phyloP scores from a whole-genome alignment of 164 flowering plant species.

The Buxus sempervirens region DNA sequence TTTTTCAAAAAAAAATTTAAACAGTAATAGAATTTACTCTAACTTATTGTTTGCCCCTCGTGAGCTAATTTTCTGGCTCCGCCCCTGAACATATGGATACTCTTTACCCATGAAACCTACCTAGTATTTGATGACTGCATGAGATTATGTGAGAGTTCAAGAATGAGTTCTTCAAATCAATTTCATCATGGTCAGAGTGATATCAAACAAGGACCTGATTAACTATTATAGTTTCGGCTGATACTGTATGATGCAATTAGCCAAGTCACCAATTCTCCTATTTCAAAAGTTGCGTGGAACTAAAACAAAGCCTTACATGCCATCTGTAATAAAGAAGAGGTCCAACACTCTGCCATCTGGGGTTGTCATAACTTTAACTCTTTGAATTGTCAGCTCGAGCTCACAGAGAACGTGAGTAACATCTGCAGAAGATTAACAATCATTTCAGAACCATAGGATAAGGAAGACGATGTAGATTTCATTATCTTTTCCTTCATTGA shows the following conservation, averaged over 20 bases:
- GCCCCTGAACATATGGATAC: no score
- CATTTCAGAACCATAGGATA: background rate
- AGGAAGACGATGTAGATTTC: no score
- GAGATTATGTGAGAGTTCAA: background rate
- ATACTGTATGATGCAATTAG: no score
- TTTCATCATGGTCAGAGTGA: background rate
- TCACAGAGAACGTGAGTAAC: slow-evolving; percentile 60
- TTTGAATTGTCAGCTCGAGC: slow-evolving; percentile 69
- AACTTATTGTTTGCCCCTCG: no score
- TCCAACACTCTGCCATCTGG: slow-evolving; percentile 80
- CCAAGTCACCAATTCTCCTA: no score
- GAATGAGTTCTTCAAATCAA: background rate
- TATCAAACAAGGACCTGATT: background rate
- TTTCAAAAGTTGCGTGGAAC: background rate
- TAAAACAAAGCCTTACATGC: slow-evolving; percentile 33
- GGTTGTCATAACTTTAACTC: slow-evolving; percentile 76
- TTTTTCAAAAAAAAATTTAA: no score
- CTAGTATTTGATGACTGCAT: background rate
- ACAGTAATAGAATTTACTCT: no score
- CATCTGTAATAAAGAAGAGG: slow-evolving; percentile 69
- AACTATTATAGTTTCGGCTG: background rate
- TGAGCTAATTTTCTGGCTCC: no score
- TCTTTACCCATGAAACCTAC: no score
- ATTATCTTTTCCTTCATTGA: no score
- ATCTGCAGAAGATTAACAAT: slow-evolving; percentile 34